Conservation (phyloP, 192 early-diverging fungal species). For the Phlyctochytrium arcticum region DNA sequence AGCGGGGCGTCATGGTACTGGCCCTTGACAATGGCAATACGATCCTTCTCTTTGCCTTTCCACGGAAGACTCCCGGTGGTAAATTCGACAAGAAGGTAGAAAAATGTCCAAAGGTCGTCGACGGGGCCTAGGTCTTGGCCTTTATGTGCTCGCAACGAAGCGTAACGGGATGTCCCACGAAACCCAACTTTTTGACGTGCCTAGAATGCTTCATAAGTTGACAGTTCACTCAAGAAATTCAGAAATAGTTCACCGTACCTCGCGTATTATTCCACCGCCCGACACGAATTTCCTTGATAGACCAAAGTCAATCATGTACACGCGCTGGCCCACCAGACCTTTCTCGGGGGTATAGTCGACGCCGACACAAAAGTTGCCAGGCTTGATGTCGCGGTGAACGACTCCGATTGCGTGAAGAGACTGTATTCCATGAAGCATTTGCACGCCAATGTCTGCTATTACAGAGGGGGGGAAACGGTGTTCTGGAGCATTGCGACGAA, state of each 20-base stretch:
- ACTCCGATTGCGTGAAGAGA: constrained; percentile 46
- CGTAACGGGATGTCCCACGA: constrained; percentile 54
- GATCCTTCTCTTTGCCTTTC: constrained; percentile 54
- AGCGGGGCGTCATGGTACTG: neutral
- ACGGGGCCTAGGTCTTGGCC: constrained; percentile 50
- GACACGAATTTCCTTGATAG: constrained; percentile 37
- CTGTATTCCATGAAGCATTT: constrained; percentile 51
- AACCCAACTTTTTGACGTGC: constrained; percentile 52
- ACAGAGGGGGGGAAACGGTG: constrained; percentile 36
- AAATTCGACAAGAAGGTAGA: constrained; percentile 54
- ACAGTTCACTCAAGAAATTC: neutral
- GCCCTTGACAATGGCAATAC: constrained; percentile 20
- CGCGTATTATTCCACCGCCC: constrained; percentile 29
- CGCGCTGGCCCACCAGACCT: constrained; percentile 9
- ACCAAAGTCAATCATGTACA: constrained; percentile 55
- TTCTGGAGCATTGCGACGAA: constrained; percentile 30
- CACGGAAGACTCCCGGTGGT: constrained; percentile 48
- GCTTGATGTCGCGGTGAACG: constrained; percentile 57
- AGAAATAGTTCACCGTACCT: constrained; percentile 1
- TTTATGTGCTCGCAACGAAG: constrained; percentile 44
- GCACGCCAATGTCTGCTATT: constrained; percentile 38
- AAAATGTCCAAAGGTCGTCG: constrained; percentile 57
- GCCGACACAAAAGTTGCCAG: constrained; percentile 43
- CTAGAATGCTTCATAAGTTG: constrained; percentile 2
- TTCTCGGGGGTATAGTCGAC: neutral